These are phyloP conservation scores for Daldinia caldariorum DNA, from an alignment of 495 filamentous ascomycete species.

Conservation along the genomic window DNA sequence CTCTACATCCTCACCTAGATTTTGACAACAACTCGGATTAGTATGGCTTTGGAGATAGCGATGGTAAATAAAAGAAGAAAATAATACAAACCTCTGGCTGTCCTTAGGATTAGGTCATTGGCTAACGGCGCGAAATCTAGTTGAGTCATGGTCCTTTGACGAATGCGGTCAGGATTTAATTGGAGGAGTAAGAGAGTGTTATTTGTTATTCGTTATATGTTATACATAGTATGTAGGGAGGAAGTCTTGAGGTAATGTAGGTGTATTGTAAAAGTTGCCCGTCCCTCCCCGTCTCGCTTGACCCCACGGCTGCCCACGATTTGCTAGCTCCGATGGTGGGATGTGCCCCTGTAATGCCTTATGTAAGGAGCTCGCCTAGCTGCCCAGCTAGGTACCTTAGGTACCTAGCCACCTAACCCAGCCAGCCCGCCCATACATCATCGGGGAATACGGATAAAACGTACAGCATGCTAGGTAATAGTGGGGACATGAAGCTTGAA, in stretches of 20 bases:
- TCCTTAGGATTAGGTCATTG: conserved; percentile 89
- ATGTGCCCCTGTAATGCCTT: conserved; percentile 34
- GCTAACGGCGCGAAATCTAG: conserved; percentile 77
- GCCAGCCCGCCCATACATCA: background rate
- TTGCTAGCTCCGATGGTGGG: conserved; percentile 27
- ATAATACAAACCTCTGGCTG: conserved; percentile 76
- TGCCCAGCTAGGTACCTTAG: too few species aligned
- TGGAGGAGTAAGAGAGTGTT: background rate
- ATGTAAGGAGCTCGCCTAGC: conserved; percentile 4
- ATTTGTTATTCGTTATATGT: too few species aligned
- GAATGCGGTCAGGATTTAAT: conserved; percentile 5
- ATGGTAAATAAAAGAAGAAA: conserved; percentile 9
- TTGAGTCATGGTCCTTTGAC: conserved; percentile 59
- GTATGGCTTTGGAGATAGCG: conserved; percentile 39
- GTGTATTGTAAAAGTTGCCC: background rate
- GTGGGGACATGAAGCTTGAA: conserved; percentile 5
- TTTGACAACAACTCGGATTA: conserved; percentile 42
- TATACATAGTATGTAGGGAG: too few species aligned
- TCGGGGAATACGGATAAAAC: background rate
- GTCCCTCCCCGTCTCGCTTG: background rate
- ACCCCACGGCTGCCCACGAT: conserved; percentile 40
- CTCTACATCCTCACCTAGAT: conserved; percentile 83
- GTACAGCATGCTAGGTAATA: background rate
- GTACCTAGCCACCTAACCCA: too few species aligned
- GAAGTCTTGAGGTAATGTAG: background rate